These are phyloP conservation scores for Boletus eberwhitei DNA, from an alignment of 768 basidiomycete genomes.

Conservation along the genomic window DNA sequence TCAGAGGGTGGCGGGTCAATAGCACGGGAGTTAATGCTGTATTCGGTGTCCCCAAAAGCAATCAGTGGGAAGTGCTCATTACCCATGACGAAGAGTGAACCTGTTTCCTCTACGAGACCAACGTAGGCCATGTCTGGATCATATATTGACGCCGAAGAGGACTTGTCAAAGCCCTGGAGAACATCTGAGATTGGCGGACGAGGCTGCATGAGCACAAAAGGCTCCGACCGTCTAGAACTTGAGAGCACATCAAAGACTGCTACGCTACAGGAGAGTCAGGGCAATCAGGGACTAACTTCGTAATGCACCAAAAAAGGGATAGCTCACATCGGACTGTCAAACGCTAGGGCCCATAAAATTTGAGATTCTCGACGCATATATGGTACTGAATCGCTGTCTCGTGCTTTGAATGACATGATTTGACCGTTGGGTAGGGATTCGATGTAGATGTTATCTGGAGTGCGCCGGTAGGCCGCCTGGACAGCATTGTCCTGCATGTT, in stretches of 20 bases:
- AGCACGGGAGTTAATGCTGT: slow-evolving; percentile 27
- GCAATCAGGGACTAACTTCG: not conserved
- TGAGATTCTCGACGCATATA: slow-evolving; percentile 34
- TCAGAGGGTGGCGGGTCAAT: slow-evolving; percentile 38
- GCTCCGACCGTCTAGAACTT: slow-evolving; percentile 44
- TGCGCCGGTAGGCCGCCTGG: slow-evolving; percentile 71
- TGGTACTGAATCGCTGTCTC: slow-evolving; percentile 21
- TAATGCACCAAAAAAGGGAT: not conserved
- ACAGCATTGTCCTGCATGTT: slow-evolving; percentile 78
- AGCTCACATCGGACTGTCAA: slow-evolving; percentile 66
- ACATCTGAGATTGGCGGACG: slow-evolving; percentile 72
- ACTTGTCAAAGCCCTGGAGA: slow-evolving; percentile 46
- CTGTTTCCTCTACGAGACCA: slow-evolving; percentile 68
- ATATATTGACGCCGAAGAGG: slow-evolving; percentile 36
- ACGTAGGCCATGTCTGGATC: slow-evolving; percentile 70
- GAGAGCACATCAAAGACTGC: slow-evolving; percentile 76
- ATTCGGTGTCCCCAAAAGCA: slow-evolving; percentile 55
- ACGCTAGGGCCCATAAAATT: slow-evolving; percentile 57
- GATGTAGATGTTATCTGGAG: slow-evolving; percentile 77
- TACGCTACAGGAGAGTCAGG: slow-evolving; percentile 48
- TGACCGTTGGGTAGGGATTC: slow-evolving; percentile 79
- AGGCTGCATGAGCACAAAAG: slow-evolving; percentile 87
- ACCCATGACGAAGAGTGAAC: slow-evolving; percentile 83
- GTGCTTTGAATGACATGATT: slow-evolving; percentile 67
- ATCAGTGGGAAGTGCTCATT: slow-evolving; percentile 80